A percentile compares a stretch with the other conserved stretches of the same genome.
Conservation (phyloP, 2,329 filamentous ascomycete species). For the Neopestalotiopsis clavispora region DNA sequence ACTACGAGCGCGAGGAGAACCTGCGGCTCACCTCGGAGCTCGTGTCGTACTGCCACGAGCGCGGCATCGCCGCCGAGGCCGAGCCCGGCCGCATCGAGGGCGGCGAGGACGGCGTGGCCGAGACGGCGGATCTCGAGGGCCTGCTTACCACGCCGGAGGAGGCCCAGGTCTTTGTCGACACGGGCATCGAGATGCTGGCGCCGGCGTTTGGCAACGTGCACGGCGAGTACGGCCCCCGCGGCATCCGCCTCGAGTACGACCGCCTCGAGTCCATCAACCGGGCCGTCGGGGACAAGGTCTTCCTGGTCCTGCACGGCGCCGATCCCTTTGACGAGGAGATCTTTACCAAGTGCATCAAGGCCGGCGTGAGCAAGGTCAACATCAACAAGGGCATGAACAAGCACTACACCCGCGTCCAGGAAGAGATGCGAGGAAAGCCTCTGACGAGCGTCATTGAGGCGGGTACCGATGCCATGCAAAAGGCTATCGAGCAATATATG, state of each 20-base stretch:
- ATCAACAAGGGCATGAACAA: slow-evolving; percentile 59
- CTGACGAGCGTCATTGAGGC: slow-evolving; percentile 53
- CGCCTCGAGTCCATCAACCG: slow-evolving; percentile 41
- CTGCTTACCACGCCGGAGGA: slow-evolving; percentile 63
- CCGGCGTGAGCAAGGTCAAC: slow-evolving; percentile 53
- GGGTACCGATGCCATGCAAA: slow-evolving; percentile 51
- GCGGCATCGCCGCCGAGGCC: slow-evolving; percentile 72
- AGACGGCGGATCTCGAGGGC: slow-evolving; percentile 47
- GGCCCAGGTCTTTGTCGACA: slow-evolving; percentile 66
- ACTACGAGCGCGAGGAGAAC: slow-evolving; percentile 75
- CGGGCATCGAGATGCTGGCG: slow-evolving; percentile 71
- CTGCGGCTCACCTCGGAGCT: slow-evolving; percentile 66
- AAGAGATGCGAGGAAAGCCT: slow-evolving; percentile 50
- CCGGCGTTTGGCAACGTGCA: slow-evolving; percentile 75
- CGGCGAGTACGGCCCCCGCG: slow-evolving; percentile 63
- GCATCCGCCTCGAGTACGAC: slow-evolving; percentile 42
- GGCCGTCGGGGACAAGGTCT: slow-evolving; percentile 49
- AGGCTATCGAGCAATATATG: slow-evolving; percentile 53
- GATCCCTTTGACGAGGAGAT: slow-evolving; percentile 52
- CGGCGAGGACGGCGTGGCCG: slow-evolving; percentile 70
- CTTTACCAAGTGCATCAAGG: slow-evolving; percentile 48
- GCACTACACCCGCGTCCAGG: slow-evolving; percentile 48
- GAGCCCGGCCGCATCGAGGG: slow-evolving; percentile 73
- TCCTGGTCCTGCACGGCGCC: slow-evolving; percentile 53
- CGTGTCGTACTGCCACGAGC: slow-evolving; percentile 65